These are phyloP conservation scores for Quercus tomentella DNA, from an alignment of 331 rosid species.

Conservation along the genomic window DNA sequence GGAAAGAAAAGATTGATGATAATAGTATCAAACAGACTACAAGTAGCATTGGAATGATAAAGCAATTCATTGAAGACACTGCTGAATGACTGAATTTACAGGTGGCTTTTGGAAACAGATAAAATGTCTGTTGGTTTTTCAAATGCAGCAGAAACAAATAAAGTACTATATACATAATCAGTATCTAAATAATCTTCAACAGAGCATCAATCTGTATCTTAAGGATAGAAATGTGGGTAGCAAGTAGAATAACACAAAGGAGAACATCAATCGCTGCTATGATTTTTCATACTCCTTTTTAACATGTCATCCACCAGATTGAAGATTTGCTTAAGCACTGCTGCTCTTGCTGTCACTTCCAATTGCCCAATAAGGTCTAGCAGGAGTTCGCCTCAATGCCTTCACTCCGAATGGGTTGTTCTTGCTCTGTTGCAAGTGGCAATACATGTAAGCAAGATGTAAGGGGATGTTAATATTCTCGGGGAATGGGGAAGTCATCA, in stretches of 20 bases:
- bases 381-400: constrained; percentile 75
- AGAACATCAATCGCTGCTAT: constrained; percentile 4
- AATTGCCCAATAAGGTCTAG: constrained; percentile 49
- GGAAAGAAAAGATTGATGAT: no score
- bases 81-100: constrained; percentile 26
- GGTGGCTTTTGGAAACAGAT: constrained; percentile 17
- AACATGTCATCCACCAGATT: not conserved
- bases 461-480: not conserved
- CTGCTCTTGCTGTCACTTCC: constrained; percentile 29
- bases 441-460: constrained; percentile 5
- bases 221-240: constrained; percentile 11
- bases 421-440: constrained; percentile 49
- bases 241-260: constrained; percentile 11
- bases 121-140: constrained; percentile 9
- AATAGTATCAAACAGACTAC: not conserved
- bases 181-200: constrained; percentile 22
- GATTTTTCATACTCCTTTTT: constrained; percentile 11
- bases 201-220: constrained; percentile 18
- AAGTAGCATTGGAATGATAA: not conserved
- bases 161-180: constrained; percentile 45
- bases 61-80: constrained; percentile 6
- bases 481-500: no score
- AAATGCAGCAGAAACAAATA: constrained; percentile 32
- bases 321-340: constrained; percentile 37
- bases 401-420: constrained; percentile 65